These are phyloP conservation scores for Alternaria panax DNA, from an alignment of 2,329 filamentous ascomycete species.

Conservation along the genomic window DNA sequence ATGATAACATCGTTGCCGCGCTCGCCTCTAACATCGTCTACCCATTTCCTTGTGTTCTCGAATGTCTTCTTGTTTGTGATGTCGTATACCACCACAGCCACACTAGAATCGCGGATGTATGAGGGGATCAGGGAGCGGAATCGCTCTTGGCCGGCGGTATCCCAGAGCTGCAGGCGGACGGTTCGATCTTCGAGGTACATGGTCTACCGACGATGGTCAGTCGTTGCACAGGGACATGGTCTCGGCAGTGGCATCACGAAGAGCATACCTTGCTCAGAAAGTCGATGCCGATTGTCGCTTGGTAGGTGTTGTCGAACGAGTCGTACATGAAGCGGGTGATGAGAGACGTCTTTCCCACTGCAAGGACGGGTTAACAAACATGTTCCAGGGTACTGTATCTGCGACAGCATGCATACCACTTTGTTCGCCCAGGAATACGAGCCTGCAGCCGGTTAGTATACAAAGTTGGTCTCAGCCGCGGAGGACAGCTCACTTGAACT, in stretches of 20 bases:
- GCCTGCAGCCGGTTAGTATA: conserved; percentile 60
- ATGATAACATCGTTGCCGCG: conserved; percentile 99
- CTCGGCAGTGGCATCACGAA: background rate
- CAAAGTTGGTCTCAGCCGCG: conserved; percentile 15
- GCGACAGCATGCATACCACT: conserved; percentile 74
- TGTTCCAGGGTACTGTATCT: background rate
- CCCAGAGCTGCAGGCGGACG: conserved; percentile 96
- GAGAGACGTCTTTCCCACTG: conserved; percentile 97
- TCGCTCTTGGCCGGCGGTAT: conserved; percentile 95
- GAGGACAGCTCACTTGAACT: conserved; percentile 80
- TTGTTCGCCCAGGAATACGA: conserved; percentile 98
- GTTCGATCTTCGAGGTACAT: conserved; percentile 99
- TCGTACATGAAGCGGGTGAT: conserved; percentile 99
- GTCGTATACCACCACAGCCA: conserved; percentile 98
- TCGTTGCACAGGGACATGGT: background rate
- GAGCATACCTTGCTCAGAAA: conserved; percentile 88
- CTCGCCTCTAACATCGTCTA: conserved; percentile 96
- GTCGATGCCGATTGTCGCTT: conserved; percentile 98
- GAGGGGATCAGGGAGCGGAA: conserved; percentile 97
- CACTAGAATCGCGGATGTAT: conserved; percentile 97
- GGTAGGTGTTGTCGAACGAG: conserved; percentile 99
- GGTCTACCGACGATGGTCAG: conserved; percentile 65
- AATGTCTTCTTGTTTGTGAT: conserved; percentile 98
- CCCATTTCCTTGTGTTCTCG: conserved; percentile 99
- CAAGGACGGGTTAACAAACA: conserved; percentile 25